Conservation (phyloP, 768 basidiomycete species). For the Lentinula sp. region DNA sequence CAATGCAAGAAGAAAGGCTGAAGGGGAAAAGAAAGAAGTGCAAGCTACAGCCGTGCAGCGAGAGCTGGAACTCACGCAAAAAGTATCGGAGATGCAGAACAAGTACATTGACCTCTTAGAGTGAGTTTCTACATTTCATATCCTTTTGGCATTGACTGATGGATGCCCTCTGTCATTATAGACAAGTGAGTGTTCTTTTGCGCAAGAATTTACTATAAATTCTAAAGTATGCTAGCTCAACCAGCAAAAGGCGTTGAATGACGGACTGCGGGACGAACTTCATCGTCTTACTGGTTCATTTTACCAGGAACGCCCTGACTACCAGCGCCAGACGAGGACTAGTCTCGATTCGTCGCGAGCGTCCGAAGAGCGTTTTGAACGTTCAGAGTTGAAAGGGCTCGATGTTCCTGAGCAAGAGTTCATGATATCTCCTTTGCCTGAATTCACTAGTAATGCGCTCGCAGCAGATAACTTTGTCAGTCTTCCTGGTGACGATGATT, state of each 20-base stretch:
- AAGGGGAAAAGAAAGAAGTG: neutral
- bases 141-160: neutral
- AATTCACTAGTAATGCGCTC: slow-evolving; percentile 29
- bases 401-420: slow-evolving; percentile 25
- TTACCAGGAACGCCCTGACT: neutral
- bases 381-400: slow-evolving; percentile 23
- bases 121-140: neutral
- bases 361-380: slow-evolving; percentile 23
- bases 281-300: neutral
- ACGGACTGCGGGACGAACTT: slow-evolving; percentile 1
- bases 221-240: neutral
- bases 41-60: neutral
- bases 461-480: slow-evolving; percentile 21
- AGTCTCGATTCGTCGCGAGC: neutral
- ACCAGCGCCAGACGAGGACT: neutral
- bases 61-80: slow-evolving; percentile 6
- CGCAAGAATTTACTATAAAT: neutral
- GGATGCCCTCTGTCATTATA: neutral
- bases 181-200: neutral
- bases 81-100: slow-evolving; percentile 4
- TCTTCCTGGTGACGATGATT: slow-evolving; percentile 26
- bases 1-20: slow-evolving; percentile 29
- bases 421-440: slow-evolving; percentile 37
- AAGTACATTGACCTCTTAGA: slow-evolving; percentile 2
- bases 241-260: slow-evolving; percentile 1